Conservation (phyloP, 305 asterid genomes). For the Stenogyne calaminthoides region DNA sequence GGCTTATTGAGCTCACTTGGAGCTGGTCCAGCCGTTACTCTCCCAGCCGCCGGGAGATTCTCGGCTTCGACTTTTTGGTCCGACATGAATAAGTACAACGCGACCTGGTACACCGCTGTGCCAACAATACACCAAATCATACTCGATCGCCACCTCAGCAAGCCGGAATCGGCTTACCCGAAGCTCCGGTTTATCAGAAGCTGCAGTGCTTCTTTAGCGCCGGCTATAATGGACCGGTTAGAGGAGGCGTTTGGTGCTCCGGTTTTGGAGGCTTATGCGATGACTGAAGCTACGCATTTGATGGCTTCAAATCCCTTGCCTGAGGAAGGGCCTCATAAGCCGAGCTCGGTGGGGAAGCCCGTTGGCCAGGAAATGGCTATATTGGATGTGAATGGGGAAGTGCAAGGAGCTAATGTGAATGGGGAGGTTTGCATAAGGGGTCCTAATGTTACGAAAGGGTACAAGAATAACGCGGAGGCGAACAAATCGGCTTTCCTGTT, state of each 20-base stretch:
- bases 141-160: conserved; percentile 71
- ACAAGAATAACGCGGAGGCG: conserved; percentile 87
- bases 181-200: conserved; percentile 92
- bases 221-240: conserved; percentile 67
- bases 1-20: conserved; percentile 86
- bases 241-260: conserved; percentile 90
- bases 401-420: conserved; percentile 50
- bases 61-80: conserved; percentile 95
- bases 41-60: conserved; percentile 91
- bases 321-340: conserved; percentile 69
- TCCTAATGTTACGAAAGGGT: conserved; percentile 79
- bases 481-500: conserved; percentile 71
- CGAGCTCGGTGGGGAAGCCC: conserved; percentile 87
- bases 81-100: conserved; percentile 70
- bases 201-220: conserved; percentile 97
- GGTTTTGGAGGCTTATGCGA: conserved; percentile 88
- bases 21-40: conserved; percentile 83
- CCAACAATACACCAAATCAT: conserved; percentile 96
- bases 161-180: conserved; percentile 70
- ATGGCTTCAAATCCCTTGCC: conserved; percentile 89
- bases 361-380: conserved; percentile 94
- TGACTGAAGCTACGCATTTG: conserved; percentile 92
- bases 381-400: conserved; percentile 62
- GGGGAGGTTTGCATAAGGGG: conserved; percentile 97
- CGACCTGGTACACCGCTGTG: conserved; percentile 98